Percentiles rank a stretch among this genome's conserved stretches.
phyloP scores from a whole-genome alignment of 2,329 filamentous ascomycete species.

The Elsinoe australis region DNA sequence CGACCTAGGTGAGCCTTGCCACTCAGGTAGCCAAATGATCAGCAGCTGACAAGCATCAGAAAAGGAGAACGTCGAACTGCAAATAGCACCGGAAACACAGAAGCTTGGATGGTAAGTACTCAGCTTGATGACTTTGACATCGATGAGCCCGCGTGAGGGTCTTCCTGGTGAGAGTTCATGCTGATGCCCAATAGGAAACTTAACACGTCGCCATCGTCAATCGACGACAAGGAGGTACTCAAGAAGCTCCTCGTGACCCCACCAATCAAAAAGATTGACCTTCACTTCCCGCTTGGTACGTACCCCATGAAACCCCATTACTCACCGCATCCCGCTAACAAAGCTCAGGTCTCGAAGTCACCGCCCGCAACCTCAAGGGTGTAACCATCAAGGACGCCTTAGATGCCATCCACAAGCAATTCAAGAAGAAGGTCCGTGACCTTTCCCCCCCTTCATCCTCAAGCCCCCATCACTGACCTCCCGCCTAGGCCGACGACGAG shows the following conservation, averaged over 20 bases:
- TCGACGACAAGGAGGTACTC: slow-evolving; percentile 79
- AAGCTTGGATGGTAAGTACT: slow-evolving; percentile 72
- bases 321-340: background rate
- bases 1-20: slow-evolving; percentile 62
- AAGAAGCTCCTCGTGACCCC: slow-evolving; percentile 74
- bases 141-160: too few species aligned
- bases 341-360: slow-evolving; percentile 63
- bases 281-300: slow-evolving; percentile 66
- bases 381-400: slow-evolving; percentile 96
- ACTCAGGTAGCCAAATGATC: background rate
- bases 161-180: background rate
- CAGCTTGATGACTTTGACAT: slow-evolving; percentile 5
- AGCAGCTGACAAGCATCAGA: slow-evolving; percentile 44
- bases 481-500: slow-evolving; percentile 73
- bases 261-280: slow-evolving; percentile 86
- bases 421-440: slow-evolving; percentile 80
- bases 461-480: slow-evolving; percentile 15
- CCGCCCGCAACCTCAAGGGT: slow-evolving; percentile 83
- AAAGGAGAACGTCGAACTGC: slow-evolving; percentile 61
- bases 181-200: slow-evolving; percentile 62
- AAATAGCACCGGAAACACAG: slow-evolving; percentile 75
- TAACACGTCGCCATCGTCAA: slow-evolving; percentile 68
- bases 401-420: slow-evolving; percentile 91
- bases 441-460: background rate
- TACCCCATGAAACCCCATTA: background rate